phyloP scores from a whole-genome alignment of 371 early-diverging fungal genomes.

The Lichtheimia ramosa region DNA sequence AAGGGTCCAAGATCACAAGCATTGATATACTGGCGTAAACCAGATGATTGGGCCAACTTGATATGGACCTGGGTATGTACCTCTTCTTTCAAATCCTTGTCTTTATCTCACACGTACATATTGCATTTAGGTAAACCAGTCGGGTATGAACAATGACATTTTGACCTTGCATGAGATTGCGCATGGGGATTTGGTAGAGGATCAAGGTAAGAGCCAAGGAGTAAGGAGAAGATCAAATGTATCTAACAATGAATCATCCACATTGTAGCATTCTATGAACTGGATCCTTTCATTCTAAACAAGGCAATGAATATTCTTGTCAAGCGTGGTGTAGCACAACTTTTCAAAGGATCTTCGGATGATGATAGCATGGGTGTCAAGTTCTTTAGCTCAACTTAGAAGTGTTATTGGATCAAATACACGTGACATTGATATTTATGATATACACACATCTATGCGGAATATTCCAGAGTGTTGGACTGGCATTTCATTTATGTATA shows the following conservation, averaged over 20 bases:
- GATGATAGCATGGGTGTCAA: constrained; percentile 85
- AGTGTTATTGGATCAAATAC: not conserved
- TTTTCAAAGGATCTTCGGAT: constrained; percentile 75
- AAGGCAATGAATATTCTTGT: constrained; percentile 78
- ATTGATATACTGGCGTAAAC: constrained; percentile 83
- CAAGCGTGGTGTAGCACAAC: constrained; percentile 77
- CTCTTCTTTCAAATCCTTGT: too few relatives aligned
- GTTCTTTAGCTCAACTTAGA: constrained; percentile 54
- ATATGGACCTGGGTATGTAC: constrained; percentile 77
- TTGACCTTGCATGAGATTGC: constrained; percentile 83
- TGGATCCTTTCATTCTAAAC: constrained; percentile 67
- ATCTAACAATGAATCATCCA: not conserved
- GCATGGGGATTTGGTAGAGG: constrained; percentile 78
- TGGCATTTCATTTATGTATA: too few relatives aligned
- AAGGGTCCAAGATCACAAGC: constrained; percentile 57
- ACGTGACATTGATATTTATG: too few relatives aligned
- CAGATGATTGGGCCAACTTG: constrained; percentile 85
- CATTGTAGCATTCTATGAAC: constrained; percentile 70
- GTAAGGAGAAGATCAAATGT: not conserved
- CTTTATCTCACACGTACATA: too few relatives aligned
- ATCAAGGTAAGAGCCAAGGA: constrained; percentile 54
- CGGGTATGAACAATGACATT: constrained; percentile 78
- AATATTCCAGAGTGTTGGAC: too few relatives aligned
- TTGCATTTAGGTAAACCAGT: constrained; percentile 56
- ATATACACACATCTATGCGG: not conserved